Evolutionary conservation across 495 filamentous ascomycete species (phyloP).

Genomic region (Aspergillus conjunctus): DNA sequence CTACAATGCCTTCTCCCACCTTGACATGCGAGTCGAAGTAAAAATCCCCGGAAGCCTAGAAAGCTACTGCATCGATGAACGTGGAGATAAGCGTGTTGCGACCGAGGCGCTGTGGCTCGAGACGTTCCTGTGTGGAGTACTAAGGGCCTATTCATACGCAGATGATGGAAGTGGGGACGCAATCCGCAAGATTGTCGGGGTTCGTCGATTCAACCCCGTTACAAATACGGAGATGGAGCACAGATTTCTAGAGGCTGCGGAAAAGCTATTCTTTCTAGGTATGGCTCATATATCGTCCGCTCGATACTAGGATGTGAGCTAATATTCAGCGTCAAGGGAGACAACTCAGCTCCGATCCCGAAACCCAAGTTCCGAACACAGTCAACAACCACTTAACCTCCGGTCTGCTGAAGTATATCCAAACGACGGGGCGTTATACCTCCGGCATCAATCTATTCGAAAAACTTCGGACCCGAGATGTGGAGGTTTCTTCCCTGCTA

Average conservation of each 20-base stretch:
- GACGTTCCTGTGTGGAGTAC: conserved; percentile 91
- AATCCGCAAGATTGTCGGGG: conserved; percentile 91
- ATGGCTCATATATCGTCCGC: conserved; percentile 18
- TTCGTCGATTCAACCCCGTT: conserved; percentile 93
- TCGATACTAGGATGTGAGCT: conserved; percentile 18
- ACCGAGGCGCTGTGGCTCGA: conserved; percentile 95
- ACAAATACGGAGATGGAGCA: conserved; percentile 97
- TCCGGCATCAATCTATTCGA: conserved; percentile 98
- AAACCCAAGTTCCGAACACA: conserved; percentile 95
- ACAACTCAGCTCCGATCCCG: conserved; percentile 93
- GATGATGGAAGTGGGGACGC: conserved; percentile 90
- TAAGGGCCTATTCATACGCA: conserved; percentile 93
- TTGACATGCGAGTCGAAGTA: conserved; percentile 98
- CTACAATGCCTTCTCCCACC: conserved; percentile 98
- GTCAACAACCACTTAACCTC: conserved; percentile 95
- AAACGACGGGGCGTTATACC: conserved; percentile 90
- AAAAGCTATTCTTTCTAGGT: conserved; percentile 94
- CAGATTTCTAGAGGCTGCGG: conserved; percentile 91
- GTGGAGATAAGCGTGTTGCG: conserved; percentile 88
- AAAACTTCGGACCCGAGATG: conserved; percentile 86
- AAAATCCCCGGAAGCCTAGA: conserved; percentile 94
- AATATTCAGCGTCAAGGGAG: conserved; percentile 61
- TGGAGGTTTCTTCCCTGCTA: conserved; percentile 91
- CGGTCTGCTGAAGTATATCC: conserved; percentile 93
- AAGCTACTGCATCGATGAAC: conserved; percentile 94